A percentile compares a stretch with the other conserved stretches of the same genome.
phyloP scores from a whole-genome alignment of 352 stramenopile genomes.

The Phytophthora sansomeana region DNA sequence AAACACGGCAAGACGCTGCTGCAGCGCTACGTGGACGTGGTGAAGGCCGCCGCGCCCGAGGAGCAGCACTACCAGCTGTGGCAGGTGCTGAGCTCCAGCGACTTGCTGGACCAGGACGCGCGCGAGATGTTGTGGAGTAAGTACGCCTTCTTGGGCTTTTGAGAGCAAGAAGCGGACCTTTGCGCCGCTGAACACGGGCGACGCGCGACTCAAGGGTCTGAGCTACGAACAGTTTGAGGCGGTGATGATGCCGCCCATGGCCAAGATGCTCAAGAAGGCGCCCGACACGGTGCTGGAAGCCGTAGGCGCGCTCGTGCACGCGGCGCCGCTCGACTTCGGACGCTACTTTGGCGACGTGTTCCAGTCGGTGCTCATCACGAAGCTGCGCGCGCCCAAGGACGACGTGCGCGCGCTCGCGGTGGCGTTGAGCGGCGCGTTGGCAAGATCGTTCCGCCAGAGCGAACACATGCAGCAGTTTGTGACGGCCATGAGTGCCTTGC shows the following conservation, averaged over 20 bases:
- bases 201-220: constrained; percentile 63
- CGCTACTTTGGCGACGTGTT: constrained; percentile 74
- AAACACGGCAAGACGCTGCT: constrained; percentile 49
- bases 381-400: constrained; percentile 86
- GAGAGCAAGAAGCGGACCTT: constrained; percentile 72
- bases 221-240: constrained; percentile 69
- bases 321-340: constrained; percentile 71
- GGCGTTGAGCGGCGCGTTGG: constrained; percentile 55
- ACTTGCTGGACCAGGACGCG: constrained; percentile 36
- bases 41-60: constrained; percentile 42
- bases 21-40: constrained; percentile 47
- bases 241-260: constrained; percentile 66
- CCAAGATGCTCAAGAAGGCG: constrained; percentile 87
- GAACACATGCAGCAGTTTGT: constrained; percentile 68
- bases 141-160: constrained; percentile 82
- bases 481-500: constrained; percentile 56
- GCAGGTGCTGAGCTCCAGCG: constrained; percentile 50
- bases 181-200: constrained; percentile 44
- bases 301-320: constrained; percentile 54
- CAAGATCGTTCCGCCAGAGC: constrained; percentile 57
- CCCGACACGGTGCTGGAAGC: constrained; percentile 80
- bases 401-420: constrained; percentile 71
- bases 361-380: constrained; percentile 66
- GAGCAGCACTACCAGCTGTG: constrained; percentile 73
- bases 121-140: constrained; percentile 59